Evolutionary conservation across 345 rosid species (phyloP).

Genomic region (Lagerstroemia speciosa): DNA sequence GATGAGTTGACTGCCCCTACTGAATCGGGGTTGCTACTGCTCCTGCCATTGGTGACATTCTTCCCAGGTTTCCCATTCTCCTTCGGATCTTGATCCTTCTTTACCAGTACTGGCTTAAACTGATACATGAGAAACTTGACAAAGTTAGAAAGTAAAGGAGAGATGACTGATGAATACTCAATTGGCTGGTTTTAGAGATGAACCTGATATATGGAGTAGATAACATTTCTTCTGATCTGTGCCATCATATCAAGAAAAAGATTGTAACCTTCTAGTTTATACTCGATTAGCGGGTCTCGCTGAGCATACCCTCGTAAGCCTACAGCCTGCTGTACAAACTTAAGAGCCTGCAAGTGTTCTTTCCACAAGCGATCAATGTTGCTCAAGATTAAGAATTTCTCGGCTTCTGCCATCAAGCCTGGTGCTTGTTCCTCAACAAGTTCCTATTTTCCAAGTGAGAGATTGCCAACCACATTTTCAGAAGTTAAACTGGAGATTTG

Average conservation of each 20-base stretch:
- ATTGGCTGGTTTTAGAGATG: conserved; percentile 15
- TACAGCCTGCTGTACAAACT: conserved; percentile 94
- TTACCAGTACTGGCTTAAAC: conserved; percentile 85
- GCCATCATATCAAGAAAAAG: conserved; percentile 98
- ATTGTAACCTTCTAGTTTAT: conserved; percentile 94
- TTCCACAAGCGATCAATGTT: conserved; percentile 95
- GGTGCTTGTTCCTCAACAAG: conserved; percentile 77
- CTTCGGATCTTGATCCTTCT: conserved; percentile 47
- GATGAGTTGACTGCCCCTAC: conserved; percentile 46
- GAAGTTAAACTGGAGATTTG: neutral
- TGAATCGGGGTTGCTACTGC: conserved; percentile 25
- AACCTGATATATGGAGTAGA: conserved; percentile 96
- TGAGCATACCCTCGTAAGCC: conserved; percentile 97
- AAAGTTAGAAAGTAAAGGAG: neutral
- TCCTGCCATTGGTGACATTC: conserved; percentile 38
- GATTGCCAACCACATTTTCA: neutral
- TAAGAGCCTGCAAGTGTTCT: conserved; percentile 92
- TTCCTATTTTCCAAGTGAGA: conserved; percentile 29
- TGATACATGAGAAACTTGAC: conserved; percentile 18
- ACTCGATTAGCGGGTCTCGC: conserved; percentile 92
- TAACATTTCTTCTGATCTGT: conserved; percentile 87
- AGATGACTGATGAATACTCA: neutral
- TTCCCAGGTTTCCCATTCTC: conserved; percentile 40
- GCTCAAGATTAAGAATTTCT: conserved; percentile 76
- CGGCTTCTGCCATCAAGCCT: conserved; percentile 88